Percentiles rank a stretch among this genome's conserved stretches.
These are phyloP conservation scores for Bryoerythrophyllum caledonicum DNA, from an alignment of 225 moss, liverwort and hornwort species.

Conservation along the genomic window DNA sequence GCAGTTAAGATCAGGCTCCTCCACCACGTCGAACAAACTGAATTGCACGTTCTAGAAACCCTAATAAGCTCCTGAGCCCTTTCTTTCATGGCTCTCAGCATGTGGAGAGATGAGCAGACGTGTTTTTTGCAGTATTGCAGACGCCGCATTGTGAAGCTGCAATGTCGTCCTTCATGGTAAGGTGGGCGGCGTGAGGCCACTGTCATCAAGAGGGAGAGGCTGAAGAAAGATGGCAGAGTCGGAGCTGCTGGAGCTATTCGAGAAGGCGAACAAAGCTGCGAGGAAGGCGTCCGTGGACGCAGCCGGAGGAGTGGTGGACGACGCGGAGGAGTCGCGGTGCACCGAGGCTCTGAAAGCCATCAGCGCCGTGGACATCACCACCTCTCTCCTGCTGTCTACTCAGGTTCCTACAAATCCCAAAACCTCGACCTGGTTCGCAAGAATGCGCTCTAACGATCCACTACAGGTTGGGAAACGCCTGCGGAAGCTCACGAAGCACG, in stretches of 20 bases:
- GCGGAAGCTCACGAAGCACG: conserved; percentile 81
- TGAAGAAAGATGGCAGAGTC: conserved; percentile 32
- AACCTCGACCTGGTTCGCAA: background rate
- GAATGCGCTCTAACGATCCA: background rate
- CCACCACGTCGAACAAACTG: background rate
- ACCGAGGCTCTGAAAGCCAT: conserved; percentile 74
- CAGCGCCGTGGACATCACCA: conserved; percentile 56
- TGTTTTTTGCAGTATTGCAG: background rate
- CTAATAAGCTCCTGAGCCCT: background rate
- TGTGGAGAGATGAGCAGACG: background rate
- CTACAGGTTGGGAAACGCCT: conserved; percentile 80
- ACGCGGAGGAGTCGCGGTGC: conserved; percentile 68
- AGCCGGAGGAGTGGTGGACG: conserved; percentile 28
- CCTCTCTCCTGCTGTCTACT: conserved; percentile 74
- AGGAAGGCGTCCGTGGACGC: conserved; percentile 48
- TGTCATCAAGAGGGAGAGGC: background rate
- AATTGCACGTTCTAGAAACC: background rate
- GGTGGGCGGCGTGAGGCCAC: background rate
- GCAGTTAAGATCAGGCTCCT: conserved; percentile 7
- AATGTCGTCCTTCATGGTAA: background rate
- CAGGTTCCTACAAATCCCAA: conserved; percentile 44
- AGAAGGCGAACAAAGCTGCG: conserved; percentile 79
- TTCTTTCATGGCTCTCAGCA: background rate
- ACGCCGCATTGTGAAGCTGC: background rate
- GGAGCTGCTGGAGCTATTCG: conserved; percentile 72